phyloP scores from a whole-genome alignment of 106 monocot species.

The Xerophyta viscosa region DNA sequence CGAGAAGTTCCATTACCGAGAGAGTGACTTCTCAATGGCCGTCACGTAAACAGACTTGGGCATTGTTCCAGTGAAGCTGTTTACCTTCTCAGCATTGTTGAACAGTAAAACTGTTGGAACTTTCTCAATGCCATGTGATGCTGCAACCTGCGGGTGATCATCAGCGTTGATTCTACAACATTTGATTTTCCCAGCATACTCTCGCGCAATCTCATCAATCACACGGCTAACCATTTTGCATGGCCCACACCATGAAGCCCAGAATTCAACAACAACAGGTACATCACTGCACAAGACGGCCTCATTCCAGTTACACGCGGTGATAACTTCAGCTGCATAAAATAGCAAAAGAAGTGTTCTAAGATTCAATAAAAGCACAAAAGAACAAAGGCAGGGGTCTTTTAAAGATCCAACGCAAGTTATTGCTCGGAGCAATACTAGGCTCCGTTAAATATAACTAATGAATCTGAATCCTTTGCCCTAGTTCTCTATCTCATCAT shows the following conservation, averaged over 20 bases:
- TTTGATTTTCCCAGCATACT: conserved; percentile 57
- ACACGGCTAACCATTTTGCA: conserved; percentile 65
- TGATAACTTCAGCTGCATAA: conserved; percentile 51
- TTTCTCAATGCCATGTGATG: conserved; percentile 39
- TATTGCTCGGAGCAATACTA: no score
- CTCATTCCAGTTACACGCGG: conserved; percentile 58
- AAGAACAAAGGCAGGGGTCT: no score
- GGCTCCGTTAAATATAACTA: no score
- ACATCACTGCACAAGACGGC: conserved; percentile 46
- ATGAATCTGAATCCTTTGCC: no score
- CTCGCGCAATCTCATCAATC: conserved; percentile 62
- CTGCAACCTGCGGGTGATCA: conserved; percentile 52
- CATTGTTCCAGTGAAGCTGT: conserved; percentile 73
- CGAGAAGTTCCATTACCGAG: no score
- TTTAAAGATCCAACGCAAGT: no score
- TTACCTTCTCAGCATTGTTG: conserved; percentile 47
- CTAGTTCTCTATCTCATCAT: no score
- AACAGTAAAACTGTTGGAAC: conserved; percentile 79
- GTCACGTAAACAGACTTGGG: conserved; percentile 75
- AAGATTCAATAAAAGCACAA: no score
- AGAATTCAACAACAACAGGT: conserved; percentile 74
- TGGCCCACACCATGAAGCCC: conserved; percentile 91
- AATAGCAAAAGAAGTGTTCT: no score
- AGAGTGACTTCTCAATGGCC: conserved; percentile 59
- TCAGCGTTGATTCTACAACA: conserved; percentile 60